Percentiles rank a stretch among this genome's conserved stretches.
Evolutionary conservation across 2,329 filamentous ascomycete genomes (phyloP).

Genomic region (Cordyceps cicadae): DNA sequence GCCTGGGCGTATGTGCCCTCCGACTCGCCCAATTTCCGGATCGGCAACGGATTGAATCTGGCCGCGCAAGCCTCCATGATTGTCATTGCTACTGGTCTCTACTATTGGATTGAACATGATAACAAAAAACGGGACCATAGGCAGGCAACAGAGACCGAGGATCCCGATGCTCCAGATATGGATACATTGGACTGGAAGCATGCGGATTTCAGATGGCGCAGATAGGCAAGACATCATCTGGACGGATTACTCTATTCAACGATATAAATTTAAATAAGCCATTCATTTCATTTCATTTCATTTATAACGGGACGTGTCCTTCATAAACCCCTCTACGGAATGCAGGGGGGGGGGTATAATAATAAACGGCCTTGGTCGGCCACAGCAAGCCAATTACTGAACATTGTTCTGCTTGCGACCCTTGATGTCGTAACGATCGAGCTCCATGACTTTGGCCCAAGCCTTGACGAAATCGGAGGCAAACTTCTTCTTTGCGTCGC

Average conservation of each 20-base stretch:
- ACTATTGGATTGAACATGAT: slow-evolving; percentile 54
- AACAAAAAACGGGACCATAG: slow-evolving; percentile 51
- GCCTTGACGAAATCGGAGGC: slow-evolving; percentile 62
- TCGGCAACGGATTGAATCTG: slow-evolving; percentile 64
- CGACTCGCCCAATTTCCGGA: slow-evolving; percentile 57
- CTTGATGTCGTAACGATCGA: slow-evolving; percentile 56
- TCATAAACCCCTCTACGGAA: neutral
- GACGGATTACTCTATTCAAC: no score
- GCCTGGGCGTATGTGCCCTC: slow-evolving; percentile 38
- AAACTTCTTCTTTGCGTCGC: slow-evolving; percentile 55
- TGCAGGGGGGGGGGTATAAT: neutral
- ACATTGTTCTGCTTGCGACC: slow-evolving; percentile 10
- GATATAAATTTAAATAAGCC: neutral
- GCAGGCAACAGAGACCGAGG: slow-evolving; percentile 41
- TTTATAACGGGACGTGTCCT: neutral
- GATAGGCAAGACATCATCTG: neutral
- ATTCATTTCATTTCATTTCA: no score
- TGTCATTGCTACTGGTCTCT: slow-evolving; percentile 38
- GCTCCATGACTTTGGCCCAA: slow-evolving; percentile 68
- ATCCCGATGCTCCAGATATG: slow-evolving; percentile 36
- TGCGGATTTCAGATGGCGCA: slow-evolving; percentile 55
- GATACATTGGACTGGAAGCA: slow-evolving; percentile 60
- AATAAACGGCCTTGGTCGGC: neutral
- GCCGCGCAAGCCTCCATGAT: slow-evolving; percentile 51
- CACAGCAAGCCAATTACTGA: neutral